Conservation (phyloP, 2,329 filamentous ascomycete species). For the Colletotrichum sp. region DNA sequence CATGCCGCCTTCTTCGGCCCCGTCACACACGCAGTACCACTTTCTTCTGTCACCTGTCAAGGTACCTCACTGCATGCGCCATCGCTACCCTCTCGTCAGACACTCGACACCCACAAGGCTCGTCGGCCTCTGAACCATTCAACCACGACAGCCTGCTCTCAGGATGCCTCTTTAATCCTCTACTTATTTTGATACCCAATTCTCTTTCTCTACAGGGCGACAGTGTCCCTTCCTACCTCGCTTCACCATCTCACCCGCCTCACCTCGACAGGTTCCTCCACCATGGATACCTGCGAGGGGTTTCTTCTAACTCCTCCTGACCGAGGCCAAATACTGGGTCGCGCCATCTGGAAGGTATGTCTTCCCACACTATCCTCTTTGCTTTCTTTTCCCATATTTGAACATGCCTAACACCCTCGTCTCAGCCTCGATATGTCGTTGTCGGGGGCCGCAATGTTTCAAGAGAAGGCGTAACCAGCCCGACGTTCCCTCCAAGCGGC, state of each 20-base stretch:
- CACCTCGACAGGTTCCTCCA: background rate
- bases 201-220: background rate
- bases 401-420: constrained; percentile 16
- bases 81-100: background rate
- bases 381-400: background rate
- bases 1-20: background rate
- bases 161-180: constrained; percentile 13
- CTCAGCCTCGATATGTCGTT: constrained; percentile 64
- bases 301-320: constrained; percentile 56
- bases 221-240: background rate
- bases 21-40: background rate
- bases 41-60: background rate
- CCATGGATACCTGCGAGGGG: constrained; percentile 42
- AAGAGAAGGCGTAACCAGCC: constrained; percentile 37
- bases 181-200: background rate
- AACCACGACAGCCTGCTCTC: background rate
- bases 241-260: background rate
- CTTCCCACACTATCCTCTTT: background rate
- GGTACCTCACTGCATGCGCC: constrained; percentile 4
- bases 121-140: background rate
- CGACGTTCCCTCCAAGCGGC: constrained; percentile 41
- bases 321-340: constrained; percentile 53
- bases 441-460: constrained; percentile 47
- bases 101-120: background rate
- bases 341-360: constrained; percentile 58